Percentiles rank a stretch among this genome's conserved stretches.
phyloP scores from a whole-genome alignment of 306 rosid genomes.

The Geum urbanum region DNA sequence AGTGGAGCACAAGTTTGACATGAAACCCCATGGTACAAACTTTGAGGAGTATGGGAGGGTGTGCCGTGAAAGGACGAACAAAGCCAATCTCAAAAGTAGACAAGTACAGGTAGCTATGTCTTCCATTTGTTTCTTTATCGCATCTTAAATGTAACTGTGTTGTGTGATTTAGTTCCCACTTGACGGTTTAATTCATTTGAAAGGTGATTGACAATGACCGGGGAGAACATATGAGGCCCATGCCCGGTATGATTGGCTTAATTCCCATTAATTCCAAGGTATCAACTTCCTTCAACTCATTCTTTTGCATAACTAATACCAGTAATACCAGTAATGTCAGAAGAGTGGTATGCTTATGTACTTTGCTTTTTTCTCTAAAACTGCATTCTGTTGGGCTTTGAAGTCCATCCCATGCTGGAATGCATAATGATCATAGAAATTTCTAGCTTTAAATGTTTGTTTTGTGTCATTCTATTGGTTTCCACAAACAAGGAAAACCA shows the following conservation, averaged over 20 bases:
- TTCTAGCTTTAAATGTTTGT: not conserved
- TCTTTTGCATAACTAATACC: not conserved
- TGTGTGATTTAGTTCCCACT: slow-evolving; percentile 13
- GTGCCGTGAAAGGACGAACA: slow-evolving; percentile 94
- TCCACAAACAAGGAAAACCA: not conserved
- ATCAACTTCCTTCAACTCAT: slow-evolving; percentile 22
- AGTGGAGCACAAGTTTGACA: slow-evolving; percentile 94
- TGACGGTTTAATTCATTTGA: slow-evolving; percentile 25
- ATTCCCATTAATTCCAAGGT: slow-evolving; percentile 83
- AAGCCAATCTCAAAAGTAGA: slow-evolving; percentile 76
- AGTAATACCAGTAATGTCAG: slow-evolving; percentile 1
- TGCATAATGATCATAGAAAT: not conserved
- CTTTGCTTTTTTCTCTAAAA: not conserved
- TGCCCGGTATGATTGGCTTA: slow-evolving; percentile 96
- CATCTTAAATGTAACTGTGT: slow-evolving; percentile 11
- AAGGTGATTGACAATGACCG: slow-evolving; percentile 91
- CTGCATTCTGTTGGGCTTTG: not conserved
- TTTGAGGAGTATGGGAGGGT: slow-evolving; percentile 81
- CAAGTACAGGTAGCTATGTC: slow-evolving; percentile 70
- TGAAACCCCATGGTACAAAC: slow-evolving; percentile 93
- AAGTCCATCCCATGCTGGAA: not conserved
- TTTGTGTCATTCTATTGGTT: not conserved
- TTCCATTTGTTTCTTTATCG: slow-evolving; percentile 9
- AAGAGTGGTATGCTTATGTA: slow-evolving; percentile 4
- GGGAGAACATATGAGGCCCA: slow-evolving; percentile 94